Conservation (phyloP, 1,284 basidiomycete species). For the Inonotus obliquus region DNA sequence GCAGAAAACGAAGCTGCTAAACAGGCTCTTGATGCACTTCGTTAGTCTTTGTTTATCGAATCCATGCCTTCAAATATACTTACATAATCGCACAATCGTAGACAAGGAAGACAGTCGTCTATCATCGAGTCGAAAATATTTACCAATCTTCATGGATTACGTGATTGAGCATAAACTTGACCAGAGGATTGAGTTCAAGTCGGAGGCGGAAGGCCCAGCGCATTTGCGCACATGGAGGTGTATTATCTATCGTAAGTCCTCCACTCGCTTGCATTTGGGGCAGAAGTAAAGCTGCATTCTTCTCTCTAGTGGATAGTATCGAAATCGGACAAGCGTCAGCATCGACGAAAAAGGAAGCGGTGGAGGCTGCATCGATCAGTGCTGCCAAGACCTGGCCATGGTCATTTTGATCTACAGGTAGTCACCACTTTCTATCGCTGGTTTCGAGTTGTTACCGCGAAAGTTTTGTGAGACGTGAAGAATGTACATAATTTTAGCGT, state of each 20-base stretch:
- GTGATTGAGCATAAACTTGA: not conserved
- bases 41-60: not conserved
- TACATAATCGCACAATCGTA: not conserved
- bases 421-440: no score
- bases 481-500: not conserved
- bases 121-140: not conserved
- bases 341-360: not conserved
- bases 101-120: not conserved
- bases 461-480: not conserved
- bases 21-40: not conserved
- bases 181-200: not conserved
- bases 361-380: slow-evolving; percentile 1
- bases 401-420: not conserved
- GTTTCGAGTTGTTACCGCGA: no score
- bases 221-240: slow-evolving; percentile 5
- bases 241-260: not conserved
- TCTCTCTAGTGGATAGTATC: not conserved
- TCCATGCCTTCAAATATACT: not conserved
- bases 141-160: slow-evolving; percentile 6
- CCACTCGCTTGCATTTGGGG: no score
- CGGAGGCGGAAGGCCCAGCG: not conserved
- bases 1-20: slow-evolving; percentile 13
- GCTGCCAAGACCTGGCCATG: slow-evolving; percentile 3
- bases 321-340: not conserved
- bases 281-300: not conserved